These are phyloP conservation scores for Entonaema liquescens DNA, from an alignment of 495 filamentous ascomycete genomes.

Conservation along the genomic window DNA sequence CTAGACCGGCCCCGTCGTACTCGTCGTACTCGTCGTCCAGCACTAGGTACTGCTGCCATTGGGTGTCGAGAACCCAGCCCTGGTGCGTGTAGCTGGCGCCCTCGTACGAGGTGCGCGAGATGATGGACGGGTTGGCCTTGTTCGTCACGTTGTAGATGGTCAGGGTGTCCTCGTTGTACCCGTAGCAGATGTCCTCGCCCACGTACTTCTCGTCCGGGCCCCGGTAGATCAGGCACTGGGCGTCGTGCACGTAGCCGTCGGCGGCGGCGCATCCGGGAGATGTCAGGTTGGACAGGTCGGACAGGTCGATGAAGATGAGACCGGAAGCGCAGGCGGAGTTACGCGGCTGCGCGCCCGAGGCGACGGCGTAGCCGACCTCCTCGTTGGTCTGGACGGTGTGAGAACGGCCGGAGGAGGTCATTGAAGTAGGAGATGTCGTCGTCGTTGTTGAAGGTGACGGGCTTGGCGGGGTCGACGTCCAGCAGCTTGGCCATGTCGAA, in stretches of 20 bases:
- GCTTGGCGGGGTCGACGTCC: conserved; percentile 40
- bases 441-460: conserved; percentile 41
- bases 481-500: conserved; percentile 61
- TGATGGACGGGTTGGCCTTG: conserved; percentile 57
- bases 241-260: conserved; percentile 70
- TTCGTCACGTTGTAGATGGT: conserved; percentile 67
- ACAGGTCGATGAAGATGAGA: conserved; percentile 65
- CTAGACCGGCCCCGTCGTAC: conserved; percentile 54
- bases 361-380: conserved; percentile 60
- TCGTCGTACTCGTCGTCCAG: conserved; percentile 71
- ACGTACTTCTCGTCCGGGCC: conserved; percentile 63
- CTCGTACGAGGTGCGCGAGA: conserved; percentile 65
- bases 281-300: conserved; percentile 58
- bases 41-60: conserved; percentile 63
- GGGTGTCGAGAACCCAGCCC: conserved; percentile 65
- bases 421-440: conserved; percentile 54
- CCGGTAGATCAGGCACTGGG: conserved; percentile 66
- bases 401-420: conserved; percentile 56
- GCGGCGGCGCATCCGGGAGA: conserved; percentile 60
- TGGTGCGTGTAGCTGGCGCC: conserved; percentile 69
- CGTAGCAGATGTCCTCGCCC: conserved; percentile 68
- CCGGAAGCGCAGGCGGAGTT: conserved; percentile 57
- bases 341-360: conserved; percentile 59
- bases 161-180: conserved; percentile 63
- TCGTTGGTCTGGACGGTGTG: conserved; percentile 65